Conservation (phyloP, 2,329 filamentous ascomycete genomes). For the Thielaviopsis populi region DNA sequence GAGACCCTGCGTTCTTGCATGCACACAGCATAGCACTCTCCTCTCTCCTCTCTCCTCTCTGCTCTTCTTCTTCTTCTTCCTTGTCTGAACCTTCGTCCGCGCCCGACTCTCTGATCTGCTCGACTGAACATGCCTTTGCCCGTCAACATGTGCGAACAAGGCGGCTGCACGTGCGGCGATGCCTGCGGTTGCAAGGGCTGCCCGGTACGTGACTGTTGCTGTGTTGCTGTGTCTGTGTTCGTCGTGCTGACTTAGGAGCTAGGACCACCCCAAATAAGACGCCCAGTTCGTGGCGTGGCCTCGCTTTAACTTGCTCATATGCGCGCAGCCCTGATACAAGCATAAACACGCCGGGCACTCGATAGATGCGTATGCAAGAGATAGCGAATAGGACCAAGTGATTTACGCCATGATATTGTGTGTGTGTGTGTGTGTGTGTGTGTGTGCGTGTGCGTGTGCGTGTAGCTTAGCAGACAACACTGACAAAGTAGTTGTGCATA, state of each 20-base stretch:
- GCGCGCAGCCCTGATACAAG: not conserved
- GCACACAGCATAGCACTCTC: too few species aligned
- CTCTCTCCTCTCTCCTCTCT: too few species aligned
- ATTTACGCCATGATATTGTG: not conserved
- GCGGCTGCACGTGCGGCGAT: constrained; percentile 29
- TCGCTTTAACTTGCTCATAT: constrained; percentile 11
- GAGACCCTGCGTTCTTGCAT: not conserved
- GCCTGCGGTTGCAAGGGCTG: constrained; percentile 30
- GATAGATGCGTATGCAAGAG: not conserved
- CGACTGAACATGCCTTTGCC: constrained; percentile 29
- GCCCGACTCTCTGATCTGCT: not conserved
- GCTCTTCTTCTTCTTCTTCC: not conserved
- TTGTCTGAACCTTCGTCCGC: not conserved
- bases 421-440: too few species aligned
- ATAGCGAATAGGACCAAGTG: not conserved
- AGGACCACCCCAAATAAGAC: constrained; percentile 1
- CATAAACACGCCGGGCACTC: not conserved
- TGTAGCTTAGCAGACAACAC: not conserved
- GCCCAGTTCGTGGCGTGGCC: not conserved
- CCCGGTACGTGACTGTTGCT: constrained; percentile 26
- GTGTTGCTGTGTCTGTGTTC: not conserved
- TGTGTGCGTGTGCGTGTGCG: not conserved
- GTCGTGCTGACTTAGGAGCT: not conserved
- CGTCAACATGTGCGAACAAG: constrained; percentile 27
- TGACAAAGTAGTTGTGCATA: not conserved